These are phyloP conservation scores for Penicillium salamii DNA, from an alignment of 495 filamentous ascomycete genomes.

Conservation along the genomic window DNA sequence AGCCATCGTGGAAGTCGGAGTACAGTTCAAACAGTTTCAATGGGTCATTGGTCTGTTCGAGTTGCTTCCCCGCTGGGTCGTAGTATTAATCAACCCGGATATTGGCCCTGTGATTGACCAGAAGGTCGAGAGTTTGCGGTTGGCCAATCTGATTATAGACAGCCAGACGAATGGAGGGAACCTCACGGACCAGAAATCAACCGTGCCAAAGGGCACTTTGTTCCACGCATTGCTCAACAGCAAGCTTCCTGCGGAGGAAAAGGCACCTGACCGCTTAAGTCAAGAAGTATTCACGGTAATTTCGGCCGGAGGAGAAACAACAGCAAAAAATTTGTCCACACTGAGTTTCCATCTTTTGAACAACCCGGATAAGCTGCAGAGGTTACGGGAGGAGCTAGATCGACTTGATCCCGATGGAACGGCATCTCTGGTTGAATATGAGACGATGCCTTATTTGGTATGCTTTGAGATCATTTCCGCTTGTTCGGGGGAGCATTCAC, in stretches of 20 bases:
- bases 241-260: slow-evolving; percentile 38
- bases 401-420: slow-evolving; percentile 17
- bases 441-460: slow-evolving; percentile 35
- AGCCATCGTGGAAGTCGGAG: slow-evolving; percentile 18
- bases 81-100: slow-evolving; percentile 22
- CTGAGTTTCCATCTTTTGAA: slow-evolving; percentile 41
- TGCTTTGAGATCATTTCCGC: neutral
- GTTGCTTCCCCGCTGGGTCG: slow-evolving; percentile 19
- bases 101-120: slow-evolving; percentile 22
- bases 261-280: slow-evolving; percentile 27
- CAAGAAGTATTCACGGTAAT: slow-evolving; percentile 45
- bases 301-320: slow-evolving; percentile 47
- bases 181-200: neutral
- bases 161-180: neutral
- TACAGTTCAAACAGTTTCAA: slow-evolving; percentile 25
- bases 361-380: slow-evolving; percentile 29
- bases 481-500: neutral
- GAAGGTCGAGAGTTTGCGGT: slow-evolving; percentile 12
- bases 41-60: slow-evolving; percentile 26
- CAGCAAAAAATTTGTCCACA: slow-evolving; percentile 33
- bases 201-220: slow-evolving; percentile 27
- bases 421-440: slow-evolving; percentile 26
- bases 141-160: slow-evolving; percentile 16
- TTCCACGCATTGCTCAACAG: slow-evolving; percentile 42
- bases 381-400: slow-evolving; percentile 28